These are phyloP conservation scores for Aspergillus costaricaensis DNA, from an alignment of 2,329 filamentous ascomycete species.

Conservation along the genomic window DNA sequence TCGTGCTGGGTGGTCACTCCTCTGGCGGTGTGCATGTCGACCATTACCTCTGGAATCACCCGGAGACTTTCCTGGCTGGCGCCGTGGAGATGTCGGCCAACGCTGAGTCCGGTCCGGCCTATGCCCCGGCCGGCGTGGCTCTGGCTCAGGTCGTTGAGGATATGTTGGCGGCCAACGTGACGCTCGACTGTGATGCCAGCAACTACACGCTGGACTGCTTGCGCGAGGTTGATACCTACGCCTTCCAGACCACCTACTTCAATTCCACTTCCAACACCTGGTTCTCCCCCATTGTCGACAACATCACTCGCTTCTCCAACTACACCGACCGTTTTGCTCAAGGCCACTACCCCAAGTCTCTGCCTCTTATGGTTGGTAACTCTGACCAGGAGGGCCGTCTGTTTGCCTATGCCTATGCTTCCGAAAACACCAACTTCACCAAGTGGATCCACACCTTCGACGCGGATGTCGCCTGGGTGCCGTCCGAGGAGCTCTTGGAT, in stretches of 20 bases:
- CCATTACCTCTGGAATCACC: conserved; percentile 28
- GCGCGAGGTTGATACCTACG: conserved; percentile 22
- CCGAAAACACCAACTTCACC: conserved; percentile 23
- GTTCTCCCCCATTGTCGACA: conserved; percentile 23
- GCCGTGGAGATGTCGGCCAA: conserved; percentile 29
- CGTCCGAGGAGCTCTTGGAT: conserved; percentile 15
- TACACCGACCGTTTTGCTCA: conserved; percentile 22
- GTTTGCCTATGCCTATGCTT: conserved; percentile 21
- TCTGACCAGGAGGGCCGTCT: conserved; percentile 25
- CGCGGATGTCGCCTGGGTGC: conserved; percentile 23
- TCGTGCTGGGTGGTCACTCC: conserved; percentile 26
- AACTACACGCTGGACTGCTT: conserved; percentile 24
- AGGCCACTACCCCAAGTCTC: conserved; percentile 20
- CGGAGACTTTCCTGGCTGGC: conserved; percentile 24
- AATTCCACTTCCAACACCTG: conserved; percentile 28
- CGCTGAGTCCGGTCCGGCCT: conserved; percentile 23
- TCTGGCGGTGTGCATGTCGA: conserved; percentile 26
- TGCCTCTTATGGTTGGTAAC: conserved; percentile 26
- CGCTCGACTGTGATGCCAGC: conserved; percentile 19
- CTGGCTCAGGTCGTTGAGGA: conserved; percentile 22
- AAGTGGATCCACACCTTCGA: conserved; percentile 25
- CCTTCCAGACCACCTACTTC: conserved; percentile 25
- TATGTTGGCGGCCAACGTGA: conserved; percentile 21
- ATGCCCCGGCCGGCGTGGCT: conserved; percentile 21
- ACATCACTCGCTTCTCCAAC: conserved; percentile 25